Conservation (phyloP, 345 rosid genomes). For the Pistacia atlantica region DNA sequence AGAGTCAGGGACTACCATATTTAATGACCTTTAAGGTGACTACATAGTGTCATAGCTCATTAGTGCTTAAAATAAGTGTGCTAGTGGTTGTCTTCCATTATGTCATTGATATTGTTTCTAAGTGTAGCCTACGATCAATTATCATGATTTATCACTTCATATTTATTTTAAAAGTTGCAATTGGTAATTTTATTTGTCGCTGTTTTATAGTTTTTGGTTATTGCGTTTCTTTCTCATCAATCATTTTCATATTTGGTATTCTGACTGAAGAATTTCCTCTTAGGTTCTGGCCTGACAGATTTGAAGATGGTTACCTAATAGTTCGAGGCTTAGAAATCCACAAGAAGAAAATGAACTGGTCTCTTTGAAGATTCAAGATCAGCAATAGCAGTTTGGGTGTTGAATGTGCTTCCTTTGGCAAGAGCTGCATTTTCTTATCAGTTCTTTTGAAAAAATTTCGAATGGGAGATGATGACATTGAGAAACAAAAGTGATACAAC, state of each 20-base stretch:
- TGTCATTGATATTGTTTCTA: background rate
- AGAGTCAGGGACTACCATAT: background rate
- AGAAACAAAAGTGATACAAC: background rate
- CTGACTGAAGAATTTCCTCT: background rate
- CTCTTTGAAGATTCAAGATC: conserved; percentile 65
- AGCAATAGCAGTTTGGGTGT: conserved; percentile 37
- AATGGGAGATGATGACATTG: background rate
- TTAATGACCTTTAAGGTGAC: background rate
- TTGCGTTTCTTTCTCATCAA: background rate
- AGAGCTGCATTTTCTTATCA: conserved; percentile 1
- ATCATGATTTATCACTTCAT: background rate
- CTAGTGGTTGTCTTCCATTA: background rate
- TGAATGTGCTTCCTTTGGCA: background rate
- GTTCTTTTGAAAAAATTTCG: background rate
- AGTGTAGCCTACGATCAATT: background rate
- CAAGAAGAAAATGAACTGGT: conserved; percentile 74
- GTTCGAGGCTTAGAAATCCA: conserved; percentile 46
- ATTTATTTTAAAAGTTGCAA: background rate
- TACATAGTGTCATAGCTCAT: background rate
- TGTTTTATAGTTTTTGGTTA: background rate
- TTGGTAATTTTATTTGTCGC: background rate
- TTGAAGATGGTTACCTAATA: conserved; percentile 64
- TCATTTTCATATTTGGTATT: background rate
- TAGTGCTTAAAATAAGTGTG: background rate
- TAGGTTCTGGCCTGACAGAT: conserved; percentile 76